A percentile compares a stretch with the other conserved stretches of the same genome.
phyloP scores from a whole-genome alignment of 2,329 filamentous ascomycete genomes.

The Paramyrothecium roridum region DNA sequence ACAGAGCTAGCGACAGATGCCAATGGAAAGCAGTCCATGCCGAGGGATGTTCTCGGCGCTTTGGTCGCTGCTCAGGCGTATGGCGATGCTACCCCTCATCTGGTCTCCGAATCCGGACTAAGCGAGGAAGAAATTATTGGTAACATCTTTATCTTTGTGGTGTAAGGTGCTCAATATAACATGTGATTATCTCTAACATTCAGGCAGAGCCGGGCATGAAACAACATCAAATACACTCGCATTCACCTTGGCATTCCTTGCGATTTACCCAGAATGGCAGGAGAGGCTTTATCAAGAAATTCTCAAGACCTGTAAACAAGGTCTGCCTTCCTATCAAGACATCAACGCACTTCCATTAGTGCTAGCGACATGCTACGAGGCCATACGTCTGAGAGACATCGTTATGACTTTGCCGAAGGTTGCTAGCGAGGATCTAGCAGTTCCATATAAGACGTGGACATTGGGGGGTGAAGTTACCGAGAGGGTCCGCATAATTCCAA shows the following conservation, averaged over 20 bases:
- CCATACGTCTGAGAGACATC: not conserved
- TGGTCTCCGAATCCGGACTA: not conserved
- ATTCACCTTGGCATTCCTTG: not conserved
- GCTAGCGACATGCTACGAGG: not conserved
- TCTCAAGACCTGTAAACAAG: not conserved
- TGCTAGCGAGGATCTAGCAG: not conserved
- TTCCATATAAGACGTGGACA: not conserved
- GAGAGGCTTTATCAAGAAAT: not conserved
- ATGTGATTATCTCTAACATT: not conserved
- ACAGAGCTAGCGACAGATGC: not conserved
- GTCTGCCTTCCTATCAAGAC: not conserved
- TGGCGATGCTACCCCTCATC: not conserved
- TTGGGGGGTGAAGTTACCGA: not conserved
- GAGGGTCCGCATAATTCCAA: not conserved
- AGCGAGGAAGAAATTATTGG: not conserved
- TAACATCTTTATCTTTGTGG: not conserved
- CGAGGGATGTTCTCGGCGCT: not conserved
- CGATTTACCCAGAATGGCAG: not conserved
- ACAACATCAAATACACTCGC: not conserved
- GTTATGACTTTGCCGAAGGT: not conserved
- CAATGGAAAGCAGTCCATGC: not conserved
- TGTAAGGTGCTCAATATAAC: not conserved
- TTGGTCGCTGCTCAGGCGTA: not conserved
- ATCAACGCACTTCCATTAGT: not conserved
- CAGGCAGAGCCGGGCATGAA: not conserved